phyloP scores from a whole-genome alignment of 257 asterid genomes.

The Nicotiana tabacum region DNA sequence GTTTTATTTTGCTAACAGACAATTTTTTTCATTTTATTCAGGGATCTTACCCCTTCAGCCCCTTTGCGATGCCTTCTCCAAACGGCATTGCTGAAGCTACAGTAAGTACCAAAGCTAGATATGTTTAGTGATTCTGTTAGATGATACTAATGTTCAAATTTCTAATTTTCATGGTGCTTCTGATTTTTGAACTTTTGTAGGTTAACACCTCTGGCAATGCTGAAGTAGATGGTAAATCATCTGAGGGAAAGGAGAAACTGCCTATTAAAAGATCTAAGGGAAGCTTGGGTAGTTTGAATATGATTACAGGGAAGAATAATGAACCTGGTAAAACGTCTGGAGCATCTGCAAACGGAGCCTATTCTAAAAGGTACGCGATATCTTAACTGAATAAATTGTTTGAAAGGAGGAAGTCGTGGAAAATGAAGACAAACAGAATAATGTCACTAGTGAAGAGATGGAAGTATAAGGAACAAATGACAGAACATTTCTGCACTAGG shows the following conservation, averaged over 20 bases:
- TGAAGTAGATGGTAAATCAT: constrained; percentile 69
- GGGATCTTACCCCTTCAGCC: constrained; percentile 93
- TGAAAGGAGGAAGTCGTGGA: background rate
- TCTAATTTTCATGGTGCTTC: background rate
- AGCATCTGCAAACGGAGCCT: constrained; percentile 65
- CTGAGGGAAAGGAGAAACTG: constrained; percentile 78
- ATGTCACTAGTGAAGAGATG: background rate
- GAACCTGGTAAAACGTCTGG: constrained; percentile 60
- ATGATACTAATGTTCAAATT: background rate
- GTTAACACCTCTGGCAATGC: constrained; percentile 49
- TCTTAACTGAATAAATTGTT: background rate
- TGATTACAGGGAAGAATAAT: constrained; percentile 68
- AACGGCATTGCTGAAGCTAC: constrained; percentile 75
- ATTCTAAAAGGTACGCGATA: constrained; percentile 59
- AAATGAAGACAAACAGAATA: background rate
- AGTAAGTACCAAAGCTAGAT: constrained; percentile 38
- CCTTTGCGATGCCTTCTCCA: constrained; percentile 79
- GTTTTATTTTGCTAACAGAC: background rate
- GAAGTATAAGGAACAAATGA: no score
- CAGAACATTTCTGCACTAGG: no score
- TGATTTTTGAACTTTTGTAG: constrained; percentile 16
- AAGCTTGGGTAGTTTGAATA: constrained; percentile 80
- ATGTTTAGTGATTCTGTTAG: background rate
- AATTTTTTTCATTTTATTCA: constrained; percentile 15
- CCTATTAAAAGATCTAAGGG: constrained; percentile 93